phyloP scores from a whole-genome alignment of 805 yeast species.

The Metschnikowia corniflorae region DNA sequence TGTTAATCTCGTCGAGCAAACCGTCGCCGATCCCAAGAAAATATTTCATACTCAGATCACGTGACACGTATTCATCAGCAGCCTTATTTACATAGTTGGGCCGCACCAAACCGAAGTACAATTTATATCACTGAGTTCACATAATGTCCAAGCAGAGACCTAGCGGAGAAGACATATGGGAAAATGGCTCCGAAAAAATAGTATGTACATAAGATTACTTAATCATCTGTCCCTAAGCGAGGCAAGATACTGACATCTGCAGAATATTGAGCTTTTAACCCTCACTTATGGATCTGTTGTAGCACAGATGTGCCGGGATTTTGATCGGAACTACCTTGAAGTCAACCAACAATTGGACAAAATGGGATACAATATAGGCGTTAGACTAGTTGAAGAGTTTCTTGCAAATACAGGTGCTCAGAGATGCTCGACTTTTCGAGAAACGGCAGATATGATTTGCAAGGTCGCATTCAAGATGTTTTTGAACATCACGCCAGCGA shows the following conservation, averaged over 20 bases:
- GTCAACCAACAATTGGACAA: conserved; percentile 82
- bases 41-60: too few species aligned
- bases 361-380: conserved; percentile 95
- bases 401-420: conserved; percentile 83
- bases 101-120: too few species aligned
- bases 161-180: conserved; percentile 90
- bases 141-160: conserved; percentile 18
- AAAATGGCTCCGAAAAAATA: conserved; percentile 78
- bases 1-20: too few species aligned
- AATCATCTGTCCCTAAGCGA: not conserved
- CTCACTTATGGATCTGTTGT: conserved; percentile 93
- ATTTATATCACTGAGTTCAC: too few species aligned
- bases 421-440: conserved; percentile 74
- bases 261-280: conserved; percentile 92
- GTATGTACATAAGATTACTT: too few species aligned
- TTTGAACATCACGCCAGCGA: conserved; percentile 72
- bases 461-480: conserved; percentile 90
- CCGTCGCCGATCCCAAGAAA: too few species aligned
- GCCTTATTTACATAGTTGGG: too few species aligned
- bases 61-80: too few species aligned
- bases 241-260: conserved; percentile 10
- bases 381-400: conserved; percentile 88
- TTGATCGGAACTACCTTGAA: conserved; percentile 64
- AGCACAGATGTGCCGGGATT: conserved; percentile 84
- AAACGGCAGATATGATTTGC: conserved; percentile 81